These are phyloP conservation scores for Delphinella strobiligena DNA, from an alignment of 2,329 filamentous ascomycete species.

Conservation along the genomic window DNA sequence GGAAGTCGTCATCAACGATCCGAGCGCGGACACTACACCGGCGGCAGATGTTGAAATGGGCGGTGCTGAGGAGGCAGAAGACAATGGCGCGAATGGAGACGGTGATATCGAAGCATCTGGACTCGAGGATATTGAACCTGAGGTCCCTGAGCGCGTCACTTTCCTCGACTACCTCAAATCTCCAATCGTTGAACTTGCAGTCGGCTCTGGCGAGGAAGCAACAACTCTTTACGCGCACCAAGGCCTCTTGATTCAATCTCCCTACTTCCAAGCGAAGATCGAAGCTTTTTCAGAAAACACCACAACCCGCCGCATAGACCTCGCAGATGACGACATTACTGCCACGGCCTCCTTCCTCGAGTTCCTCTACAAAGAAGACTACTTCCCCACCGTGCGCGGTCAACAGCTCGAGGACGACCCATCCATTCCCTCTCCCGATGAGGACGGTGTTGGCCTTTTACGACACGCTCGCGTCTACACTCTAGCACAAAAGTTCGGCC, in stretches of 20 bases:
- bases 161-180: conserved; percentile 39
- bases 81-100: conserved; percentile 13
- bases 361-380: conserved; percentile 74
- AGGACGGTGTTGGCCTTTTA: conserved; percentile 70
- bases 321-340: conserved; percentile 56
- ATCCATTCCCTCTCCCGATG: conserved; percentile 53
- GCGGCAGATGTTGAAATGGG: conserved; percentile 40
- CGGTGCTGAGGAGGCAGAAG: conserved; percentile 17
- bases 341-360: conserved; percentile 70
- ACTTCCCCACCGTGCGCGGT: conserved; percentile 59
- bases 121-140: conserved; percentile 33
- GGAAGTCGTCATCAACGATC: conserved; percentile 16
- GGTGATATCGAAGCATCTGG: conserved; percentile 23
- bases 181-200: conserved; percentile 33
- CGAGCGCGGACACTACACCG: conserved; percentile 17
- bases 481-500: conserved; percentile 65
- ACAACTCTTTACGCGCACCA: conserved; percentile 69
- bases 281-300: conserved; percentile 27
- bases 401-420: conserved; percentile 58
- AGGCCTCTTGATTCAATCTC: conserved; percentile 59
- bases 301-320: conserved; percentile 57
- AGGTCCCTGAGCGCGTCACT: conserved; percentile 25
- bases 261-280: conserved; percentile 50
- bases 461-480: conserved; percentile 87
- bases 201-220: conserved; percentile 41